Conservation (phyloP, 345 rosid genomes). For the Citrus sinensis region DVS_A1.0 CM039161.1:9605001-9605500, state of each 20-base stretch:
- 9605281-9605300: background rate
- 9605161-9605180: slow-evolving; percentile 88
- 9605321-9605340: background rate
- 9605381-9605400: background rate
- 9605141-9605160: slow-evolving; percentile 76
- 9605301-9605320: background rate
- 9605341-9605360: background rate
- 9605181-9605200: slow-evolving; percentile 88
- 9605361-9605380: background rate
- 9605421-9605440: slow-evolving; percentile 1
- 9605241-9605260: background rate
- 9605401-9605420: background rate
- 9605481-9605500: slow-evolving; percentile 82
- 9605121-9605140: slow-evolving; percentile 81
- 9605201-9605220: slow-evolving; percentile 70
- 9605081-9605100: slow-evolving; percentile 92
- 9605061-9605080: slow-evolving; percentile 66
- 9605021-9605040: background rate
- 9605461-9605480: slow-evolving; percentile 89
- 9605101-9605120: slow-evolving; percentile 65
- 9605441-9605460: slow-evolving; percentile 91
- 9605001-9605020: background rate
- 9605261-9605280: background rate
- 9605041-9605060: background rate
- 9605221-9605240: slow-evolving; percentile 37